Conservation (phyloP, 305 asterid genomes). For the Galium porrigens region DNA sequence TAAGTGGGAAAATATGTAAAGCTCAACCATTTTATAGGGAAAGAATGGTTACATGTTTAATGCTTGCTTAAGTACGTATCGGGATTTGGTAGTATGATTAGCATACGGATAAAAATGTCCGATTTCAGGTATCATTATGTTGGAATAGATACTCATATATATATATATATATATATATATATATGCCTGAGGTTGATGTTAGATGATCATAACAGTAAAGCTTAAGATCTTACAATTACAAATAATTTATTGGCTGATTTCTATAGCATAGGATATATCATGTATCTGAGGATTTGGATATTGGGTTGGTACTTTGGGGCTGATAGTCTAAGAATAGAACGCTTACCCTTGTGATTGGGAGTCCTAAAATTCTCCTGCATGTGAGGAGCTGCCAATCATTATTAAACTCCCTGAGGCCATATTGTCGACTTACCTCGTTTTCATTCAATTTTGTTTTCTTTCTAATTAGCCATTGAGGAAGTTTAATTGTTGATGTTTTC, state of each 20-base stretch:
- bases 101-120: not conserved
- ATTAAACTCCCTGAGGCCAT: not conserved
- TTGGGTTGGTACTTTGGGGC: not conserved
- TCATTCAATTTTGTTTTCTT: not conserved
- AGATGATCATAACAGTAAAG: not conserved
- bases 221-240: not conserved
- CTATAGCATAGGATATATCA: not conserved
- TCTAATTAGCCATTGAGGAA: not conserved
- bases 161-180: not conserved
- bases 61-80: not conserved
- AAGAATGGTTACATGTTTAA: not conserved
- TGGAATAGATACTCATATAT: not conserved
- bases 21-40: not conserved
- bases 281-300: not conserved
- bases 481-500: slow-evolving; percentile 12
- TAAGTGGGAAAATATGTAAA: not conserved
- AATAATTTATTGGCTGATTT: not conserved
- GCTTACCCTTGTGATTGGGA: not conserved
- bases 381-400: not conserved
- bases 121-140: not conserved
- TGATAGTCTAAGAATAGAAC: not conserved
- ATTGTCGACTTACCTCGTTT: not conserved
- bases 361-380: not conserved
- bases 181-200: not conserved
- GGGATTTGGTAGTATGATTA: slow-evolving; percentile 1